Base-by-base conservation (phyloP, 257 asterid species). In the Buddleja alternifolia region DNA sequence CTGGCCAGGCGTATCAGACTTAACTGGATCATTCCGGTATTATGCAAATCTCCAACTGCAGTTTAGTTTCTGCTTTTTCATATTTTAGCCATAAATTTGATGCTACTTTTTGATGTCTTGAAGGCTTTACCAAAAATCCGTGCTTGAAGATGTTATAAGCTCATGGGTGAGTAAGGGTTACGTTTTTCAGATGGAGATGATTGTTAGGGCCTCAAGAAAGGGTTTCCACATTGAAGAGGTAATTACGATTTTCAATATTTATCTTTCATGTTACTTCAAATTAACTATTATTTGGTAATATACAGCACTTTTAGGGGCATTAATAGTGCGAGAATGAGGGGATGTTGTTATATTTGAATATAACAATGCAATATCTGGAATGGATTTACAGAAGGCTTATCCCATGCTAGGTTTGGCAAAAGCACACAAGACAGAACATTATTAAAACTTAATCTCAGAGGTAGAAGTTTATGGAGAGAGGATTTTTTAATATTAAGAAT, bases 151-250 rank as follows among this genome's bases (percentile, higher is more conserved):
- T 78, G 84, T 94, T 42, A 94, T 94, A 82, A 84, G 95, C 76
- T 87, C 97, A 17, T 88, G 95, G 70, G 99, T 93, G 41, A 88
- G 99, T 80, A 93, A 90, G 77, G 97, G 97, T 37, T 94, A 94
- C 66, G 99, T 94, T 76, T 94, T 94, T 83, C 97, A 94, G 85
- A 94, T 94, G 99, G 99, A 94, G 85, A 94, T 94, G 93, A 94
- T 91, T 52, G 97, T 94, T 61, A 78, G 97, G 72, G 99, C 99
- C 63, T 84, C 97, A 59, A 82, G 97, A 80, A 91, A 91, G 84
- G 87, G 91, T 67, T 91, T 86, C 79, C 84, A 46, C 64, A 87
- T 94, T 72, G 96, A 92, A 80, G 99, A 94, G 97, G 99, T 93
- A 84, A 16, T 57, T 60, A 67, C 46, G 44, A 29, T 32, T 60